Conservation (phyloP, 148 eudicot species). For the Rhododendron ovatum region DNA sequence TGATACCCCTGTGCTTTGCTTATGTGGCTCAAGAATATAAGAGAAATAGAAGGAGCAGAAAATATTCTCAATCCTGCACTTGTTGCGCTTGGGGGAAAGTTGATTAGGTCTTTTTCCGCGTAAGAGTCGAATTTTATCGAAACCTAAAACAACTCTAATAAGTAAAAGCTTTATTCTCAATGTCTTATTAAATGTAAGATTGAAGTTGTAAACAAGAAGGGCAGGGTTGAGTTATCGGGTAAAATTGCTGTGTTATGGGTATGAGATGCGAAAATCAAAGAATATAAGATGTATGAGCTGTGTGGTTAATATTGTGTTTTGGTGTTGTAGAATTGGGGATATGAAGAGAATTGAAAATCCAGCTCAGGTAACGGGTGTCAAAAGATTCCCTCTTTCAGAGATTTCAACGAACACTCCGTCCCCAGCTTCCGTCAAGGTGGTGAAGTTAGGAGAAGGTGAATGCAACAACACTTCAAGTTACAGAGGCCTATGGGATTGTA, state of each 20-base stretch:
- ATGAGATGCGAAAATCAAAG: not conserved
- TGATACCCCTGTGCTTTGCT: not conserved
- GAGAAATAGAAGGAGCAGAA: not conserved
- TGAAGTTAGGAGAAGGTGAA: constrained; percentile 11
- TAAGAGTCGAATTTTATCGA: not conserved
- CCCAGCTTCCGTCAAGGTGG: not conserved
- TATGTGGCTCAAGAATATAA: not conserved
- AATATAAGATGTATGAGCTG: not conserved
- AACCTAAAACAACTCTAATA: not conserved
- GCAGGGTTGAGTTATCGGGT: not conserved
- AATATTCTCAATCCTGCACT: not conserved
- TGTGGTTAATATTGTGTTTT: not conserved
- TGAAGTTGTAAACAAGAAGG: not conserved
- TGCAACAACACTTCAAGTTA: constrained; percentile 4
- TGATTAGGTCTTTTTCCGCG: not conserved
- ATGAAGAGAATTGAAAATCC: constrained; percentile 13
- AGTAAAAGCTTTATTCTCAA: not conserved
- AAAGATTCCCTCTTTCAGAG: constrained; percentile 57
- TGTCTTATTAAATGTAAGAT: not conserved
- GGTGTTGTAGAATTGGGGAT: constrained; percentile 16
- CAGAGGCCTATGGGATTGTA: not conserved
- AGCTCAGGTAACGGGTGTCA: not conserved
- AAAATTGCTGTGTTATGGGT: not conserved
- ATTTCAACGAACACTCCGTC: constrained; percentile 29
- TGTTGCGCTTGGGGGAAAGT: not conserved